phyloP scores from a whole-genome alignment of 345 rosid genomes.

The Boechera retrofracta region DNA sequence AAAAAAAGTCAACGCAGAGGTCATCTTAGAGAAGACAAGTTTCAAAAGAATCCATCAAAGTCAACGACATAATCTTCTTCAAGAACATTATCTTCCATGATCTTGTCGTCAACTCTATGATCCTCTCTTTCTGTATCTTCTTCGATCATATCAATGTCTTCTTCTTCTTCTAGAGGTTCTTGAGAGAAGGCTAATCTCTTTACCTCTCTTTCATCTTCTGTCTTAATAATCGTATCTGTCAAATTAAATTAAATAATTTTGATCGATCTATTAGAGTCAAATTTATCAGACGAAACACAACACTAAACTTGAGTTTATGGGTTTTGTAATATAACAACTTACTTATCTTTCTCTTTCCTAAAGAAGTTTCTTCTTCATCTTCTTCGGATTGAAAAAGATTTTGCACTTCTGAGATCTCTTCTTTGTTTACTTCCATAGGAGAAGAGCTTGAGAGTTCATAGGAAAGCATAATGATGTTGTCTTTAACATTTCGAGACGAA shows the following conservation, averaged over 20 bases:
- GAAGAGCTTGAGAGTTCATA: constrained; percentile 26
- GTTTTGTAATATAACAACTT: constrained; percentile 21
- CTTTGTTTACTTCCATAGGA: constrained; percentile 32
- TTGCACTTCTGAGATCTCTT: not conserved
- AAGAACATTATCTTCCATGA: constrained; percentile 31
- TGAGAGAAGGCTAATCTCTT: constrained; percentile 35
- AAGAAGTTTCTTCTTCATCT: constrained; percentile 6
- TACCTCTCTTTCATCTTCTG: constrained; percentile 34
- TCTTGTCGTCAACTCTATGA: constrained; percentile 29
- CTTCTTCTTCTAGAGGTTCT: constrained; percentile 34
- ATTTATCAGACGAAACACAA: not conserved
- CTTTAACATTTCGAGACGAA: constrained; percentile 9
- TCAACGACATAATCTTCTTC: constrained; percentile 35
- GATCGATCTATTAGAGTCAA: constrained; percentile 1
- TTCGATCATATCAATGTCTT: constrained; percentile 36
- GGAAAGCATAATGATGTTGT: constrained; percentile 21
- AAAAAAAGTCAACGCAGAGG: constrained; percentile 35
- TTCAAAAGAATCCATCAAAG: constrained; percentile 45
- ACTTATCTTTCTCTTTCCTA: constrained; percentile 42
- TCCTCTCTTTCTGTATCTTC: constrained; percentile 13
- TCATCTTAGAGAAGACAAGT: not conserved
- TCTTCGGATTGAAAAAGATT: not conserved
- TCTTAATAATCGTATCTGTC: constrained; percentile 21
- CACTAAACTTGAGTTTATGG: not conserved
- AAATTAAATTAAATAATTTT: constrained; percentile 2